Evolutionary conservation across 495 filamentous ascomycete species (phyloP), one percentile per base, ranked within the genome.

Genomic region (Penicillium ochrochloron): DNA sequence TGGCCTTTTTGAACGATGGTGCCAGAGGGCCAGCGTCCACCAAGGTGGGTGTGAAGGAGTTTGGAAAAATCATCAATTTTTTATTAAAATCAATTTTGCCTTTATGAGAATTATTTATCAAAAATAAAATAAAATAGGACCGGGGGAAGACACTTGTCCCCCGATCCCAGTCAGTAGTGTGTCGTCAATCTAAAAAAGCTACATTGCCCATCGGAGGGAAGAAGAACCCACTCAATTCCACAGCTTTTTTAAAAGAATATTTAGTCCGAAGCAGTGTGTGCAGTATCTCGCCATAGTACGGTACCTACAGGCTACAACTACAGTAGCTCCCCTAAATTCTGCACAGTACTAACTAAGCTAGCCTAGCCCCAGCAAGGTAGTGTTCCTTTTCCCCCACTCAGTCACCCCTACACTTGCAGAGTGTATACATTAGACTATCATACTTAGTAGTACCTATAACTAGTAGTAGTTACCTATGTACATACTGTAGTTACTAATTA

Each of bases 221-320:
- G 41, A 53, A 55, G 54, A 62, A 65, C 55, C 53, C 66, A 54
- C 66, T 66, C 57, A 66, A 67, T 61, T 63, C 59, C 64, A 64
- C 48, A 68, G 33, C 64, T 70, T 21, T 44, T n/a, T 69, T 48
- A 3, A 48, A 23, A n/a, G 21, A 48, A 48, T 10, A 23, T 48
- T 23, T 6, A 19, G 12, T 21, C 55, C 3, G 29, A 51, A 12
- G 5, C 19, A 21, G 42, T 29, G 10, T 12, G 46, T 48, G 25
- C 44, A 21, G 46, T 27, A 52, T 29, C 25, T 31, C 23, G 11
- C 25, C 27, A 52, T 31, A 31, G 48, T 29, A 52, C 48, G 25
- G 48, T 52, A 52, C 48, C 48, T 52, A 52, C 48, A 31, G 29
- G n/a, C n/a, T n/a, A n/a, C n/a, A n/a, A n/a, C n/a, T n/a, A n/a